Percentiles rank a stretch among this genome's conserved stretches.
Evolutionary conservation across 495 filamentous ascomycete genomes (phyloP).

Genomic region (Neohortaea acidophila): DNA sequence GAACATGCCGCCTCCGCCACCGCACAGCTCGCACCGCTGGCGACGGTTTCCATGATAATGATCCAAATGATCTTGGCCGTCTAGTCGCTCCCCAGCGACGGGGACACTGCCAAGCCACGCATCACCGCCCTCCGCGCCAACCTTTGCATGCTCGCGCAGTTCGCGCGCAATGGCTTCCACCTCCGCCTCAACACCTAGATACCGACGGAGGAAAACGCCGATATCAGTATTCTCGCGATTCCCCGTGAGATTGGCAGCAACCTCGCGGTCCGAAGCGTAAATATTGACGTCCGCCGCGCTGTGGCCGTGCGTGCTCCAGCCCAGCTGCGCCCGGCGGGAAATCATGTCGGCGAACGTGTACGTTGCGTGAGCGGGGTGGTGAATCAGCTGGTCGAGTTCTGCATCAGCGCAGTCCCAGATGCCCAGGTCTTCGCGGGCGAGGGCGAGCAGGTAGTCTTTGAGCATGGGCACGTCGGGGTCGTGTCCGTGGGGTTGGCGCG

Average conservation of each 20-base stretch:
- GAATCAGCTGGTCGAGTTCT: slow-evolving; percentile 54
- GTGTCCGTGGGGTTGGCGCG: slow-evolving; percentile 6
- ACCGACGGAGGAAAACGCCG: slow-evolving; percentile 62
- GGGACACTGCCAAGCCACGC: slow-evolving; percentile 27
- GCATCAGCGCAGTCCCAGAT: slow-evolving; percentile 55
- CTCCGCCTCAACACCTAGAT: slow-evolving; percentile 55
- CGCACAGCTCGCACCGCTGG: slow-evolving; percentile 16
- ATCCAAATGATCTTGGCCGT: slow-evolving; percentile 28
- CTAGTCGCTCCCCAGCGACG: slow-evolving; percentile 21
- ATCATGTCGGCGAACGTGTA: slow-evolving; percentile 72
- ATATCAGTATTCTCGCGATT: slow-evolving; percentile 95
- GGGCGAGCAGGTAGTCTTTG: slow-evolving; percentile 41
- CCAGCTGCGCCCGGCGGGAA: slow-evolving; percentile 70
- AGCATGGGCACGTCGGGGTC: slow-evolving; percentile 25
- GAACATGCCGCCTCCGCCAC: too few species aligned
- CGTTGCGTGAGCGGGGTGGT: slow-evolving; percentile 33
- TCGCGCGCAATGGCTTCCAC: slow-evolving; percentile 59
- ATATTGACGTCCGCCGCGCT: slow-evolving; percentile 85
- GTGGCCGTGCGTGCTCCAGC: slow-evolving; percentile 86
- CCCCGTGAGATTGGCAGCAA: slow-evolving; percentile 43
- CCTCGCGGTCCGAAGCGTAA: slow-evolving; percentile 46
- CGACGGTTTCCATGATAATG: slow-evolving; percentile 27
- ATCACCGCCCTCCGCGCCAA: slow-evolving; percentile 6
- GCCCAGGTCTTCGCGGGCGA: slow-evolving; percentile 55
- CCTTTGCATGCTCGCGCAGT: slow-evolving; percentile 41